These are phyloP conservation scores for Gossypium arboreum DNA, from an alignment of 345 rosid genomes.

Conservation along the genomic window DNA sequence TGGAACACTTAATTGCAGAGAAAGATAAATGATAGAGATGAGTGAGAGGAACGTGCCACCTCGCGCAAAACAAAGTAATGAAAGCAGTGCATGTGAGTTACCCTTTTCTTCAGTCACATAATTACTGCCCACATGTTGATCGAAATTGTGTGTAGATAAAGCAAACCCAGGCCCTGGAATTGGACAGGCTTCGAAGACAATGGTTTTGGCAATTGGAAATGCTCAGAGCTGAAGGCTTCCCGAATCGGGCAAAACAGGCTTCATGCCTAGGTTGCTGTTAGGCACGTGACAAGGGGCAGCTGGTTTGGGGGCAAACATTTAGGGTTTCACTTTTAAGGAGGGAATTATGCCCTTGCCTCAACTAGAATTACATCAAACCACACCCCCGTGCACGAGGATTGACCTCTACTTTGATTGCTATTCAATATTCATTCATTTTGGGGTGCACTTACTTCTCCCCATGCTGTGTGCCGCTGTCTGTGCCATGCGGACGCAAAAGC, in stretches of 20 bases:
- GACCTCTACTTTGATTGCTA: background rate
- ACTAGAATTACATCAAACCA: background rate
- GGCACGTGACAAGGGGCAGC: conserved; percentile 8
- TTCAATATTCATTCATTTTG: background rate
- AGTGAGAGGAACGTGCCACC: conserved; percentile 1
- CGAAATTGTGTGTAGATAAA: background rate
- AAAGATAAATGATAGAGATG: background rate
- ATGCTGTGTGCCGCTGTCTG: background rate
- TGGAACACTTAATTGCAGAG: background rate
- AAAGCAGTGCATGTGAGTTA: conserved; percentile 4
- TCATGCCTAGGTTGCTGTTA: background rate
- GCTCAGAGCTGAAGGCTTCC: conserved; percentile 18
- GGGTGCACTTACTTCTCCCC: conserved; percentile 6
- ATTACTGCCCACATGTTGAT: conserved; percentile 1
- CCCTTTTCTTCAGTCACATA: background rate
- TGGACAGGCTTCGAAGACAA: background rate
- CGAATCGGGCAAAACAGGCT: background rate
- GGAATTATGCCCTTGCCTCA: background rate
- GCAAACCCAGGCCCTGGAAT: background rate
- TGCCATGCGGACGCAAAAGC: background rate
- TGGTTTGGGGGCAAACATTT: conserved; percentile 12
- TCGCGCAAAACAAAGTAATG: background rate
- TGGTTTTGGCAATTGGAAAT: background rate
- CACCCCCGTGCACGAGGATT: background rate
- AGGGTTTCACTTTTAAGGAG: background rate